These are phyloP conservation scores for Helotiales sp. DNA, from an alignment of 2,329 filamentous ascomycete genomes.

Conservation along the genomic window DNA sequence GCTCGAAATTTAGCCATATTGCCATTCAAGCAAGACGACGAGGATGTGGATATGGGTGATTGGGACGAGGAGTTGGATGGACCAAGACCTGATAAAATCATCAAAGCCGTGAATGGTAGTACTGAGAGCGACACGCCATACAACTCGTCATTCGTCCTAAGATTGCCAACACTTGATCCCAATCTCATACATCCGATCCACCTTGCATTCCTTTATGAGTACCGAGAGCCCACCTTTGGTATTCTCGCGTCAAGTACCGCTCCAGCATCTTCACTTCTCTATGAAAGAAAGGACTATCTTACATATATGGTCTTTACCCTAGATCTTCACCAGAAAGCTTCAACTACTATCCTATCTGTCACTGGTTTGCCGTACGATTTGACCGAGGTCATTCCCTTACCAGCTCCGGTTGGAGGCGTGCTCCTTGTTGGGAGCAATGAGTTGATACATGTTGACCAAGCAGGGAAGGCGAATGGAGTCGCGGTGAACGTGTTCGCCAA, in stretches of 20 bases:
- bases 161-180: slow-evolving; percentile 85
- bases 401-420: slow-evolving; percentile 84
- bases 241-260: slow-evolving; percentile 79
- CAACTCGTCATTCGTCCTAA: slow-evolving; percentile 88
- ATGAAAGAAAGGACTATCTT: slow-evolving; percentile 79
- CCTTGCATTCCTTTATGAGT: slow-evolving; percentile 92
- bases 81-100: slow-evolving; percentile 52
- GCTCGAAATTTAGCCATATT: slow-evolving; percentile 86
- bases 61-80: slow-evolving; percentile 83
- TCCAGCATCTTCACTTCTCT: slow-evolving; percentile 70
- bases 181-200: slow-evolving; percentile 85
- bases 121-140: slow-evolving; percentile 64
- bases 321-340: slow-evolving; percentile 89
- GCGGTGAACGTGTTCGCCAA: slow-evolving; percentile 90
- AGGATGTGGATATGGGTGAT: slow-evolving; percentile 89
- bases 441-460: slow-evolving; percentile 92
- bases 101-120: slow-evolving; percentile 30
- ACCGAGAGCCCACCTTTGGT: slow-evolving; percentile 95
- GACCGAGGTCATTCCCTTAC: slow-evolving; percentile 77
- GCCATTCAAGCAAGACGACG: slow-evolving; percentile 82
- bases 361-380: slow-evolving; percentile 84
- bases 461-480: slow-evolving; percentile 88
- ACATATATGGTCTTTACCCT: slow-evolving; percentile 94
- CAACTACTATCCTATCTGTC: slow-evolving; percentile 88
- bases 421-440: slow-evolving; percentile 87